phyloP scores from a whole-genome alignment of 2,329 filamentous ascomycete genomes.

The Nigrospora sphaerica region DNA sequence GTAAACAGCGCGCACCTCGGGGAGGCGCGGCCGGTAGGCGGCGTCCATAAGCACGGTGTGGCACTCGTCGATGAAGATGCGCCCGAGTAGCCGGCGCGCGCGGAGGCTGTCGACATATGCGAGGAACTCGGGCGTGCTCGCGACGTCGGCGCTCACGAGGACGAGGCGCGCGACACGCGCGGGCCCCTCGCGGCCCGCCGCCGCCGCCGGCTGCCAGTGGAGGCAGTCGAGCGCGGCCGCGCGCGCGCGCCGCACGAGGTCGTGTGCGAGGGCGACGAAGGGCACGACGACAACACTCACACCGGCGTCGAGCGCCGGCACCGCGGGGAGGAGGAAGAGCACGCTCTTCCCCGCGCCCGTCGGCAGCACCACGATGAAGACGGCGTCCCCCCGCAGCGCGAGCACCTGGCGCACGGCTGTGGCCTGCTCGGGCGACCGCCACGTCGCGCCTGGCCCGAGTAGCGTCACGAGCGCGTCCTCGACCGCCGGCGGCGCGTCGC shows the following conservation, averaged over 20 bases:
- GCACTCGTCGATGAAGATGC: slow-evolving; percentile 2
- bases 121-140: not conserved
- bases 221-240: no score
- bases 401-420: no score
- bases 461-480: no score
- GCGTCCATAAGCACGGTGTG: slow-evolving; percentile 1
- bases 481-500: not conserved
- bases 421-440: not conserved
- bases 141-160: not conserved
- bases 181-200: not conserved
- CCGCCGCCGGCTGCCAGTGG: not conserved
- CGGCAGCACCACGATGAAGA: no score
- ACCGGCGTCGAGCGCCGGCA: not conserved
- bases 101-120: not conserved
- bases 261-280: no score
- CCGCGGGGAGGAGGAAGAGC: not conserved
- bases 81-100: not conserved
- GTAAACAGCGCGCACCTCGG: not conserved
- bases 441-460: not conserved
- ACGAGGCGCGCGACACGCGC: not conserved
- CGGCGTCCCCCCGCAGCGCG: no score
- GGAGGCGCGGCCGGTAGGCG: not conserved
- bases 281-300: not conserved
- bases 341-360: not conserved
- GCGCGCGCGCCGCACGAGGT: no score